phyloP scores from a whole-genome alignment of 164 flowering plant genomes.

The Magnolia officinalis region DNA sequence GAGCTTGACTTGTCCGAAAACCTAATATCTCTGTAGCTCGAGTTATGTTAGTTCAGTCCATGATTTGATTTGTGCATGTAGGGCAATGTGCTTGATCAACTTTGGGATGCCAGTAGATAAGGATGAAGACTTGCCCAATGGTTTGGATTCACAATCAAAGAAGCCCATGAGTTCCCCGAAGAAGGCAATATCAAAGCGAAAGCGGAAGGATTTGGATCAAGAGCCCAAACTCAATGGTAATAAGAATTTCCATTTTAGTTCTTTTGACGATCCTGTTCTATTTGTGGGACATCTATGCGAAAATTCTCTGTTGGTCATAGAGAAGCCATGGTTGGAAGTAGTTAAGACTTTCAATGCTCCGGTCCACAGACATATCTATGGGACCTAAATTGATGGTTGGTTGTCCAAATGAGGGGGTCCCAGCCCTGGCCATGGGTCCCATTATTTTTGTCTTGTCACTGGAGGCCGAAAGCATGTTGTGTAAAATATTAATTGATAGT shows the following conservation, averaged over 20 bases:
- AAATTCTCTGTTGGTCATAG: constrained; percentile 59
- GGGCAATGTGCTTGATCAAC: constrained; percentile 94
- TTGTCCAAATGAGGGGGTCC: constrained; percentile 9
- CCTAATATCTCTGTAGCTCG: too few relatives aligned
- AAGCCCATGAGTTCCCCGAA: constrained; percentile 26
- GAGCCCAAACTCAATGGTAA: constrained; percentile 27
- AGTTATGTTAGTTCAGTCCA: too few relatives aligned
- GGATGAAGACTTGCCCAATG: constrained; percentile 40
- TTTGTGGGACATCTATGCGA: constrained; percentile 72
- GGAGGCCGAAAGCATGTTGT: constrained; percentile 27
- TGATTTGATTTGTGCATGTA: constrained; percentile 14
- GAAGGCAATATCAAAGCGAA: constrained; percentile 46
- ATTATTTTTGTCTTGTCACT: constrained; percentile 10
- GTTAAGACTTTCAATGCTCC: constrained; percentile 73
- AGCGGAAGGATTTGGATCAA: constrained; percentile 32
- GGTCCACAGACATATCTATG: constrained; percentile 91
- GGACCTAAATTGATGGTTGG: constrained; percentile 37
- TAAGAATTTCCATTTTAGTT: constrained; percentile 59
- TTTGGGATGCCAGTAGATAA: constrained; percentile 61
- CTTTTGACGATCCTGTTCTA: constrained; percentile 71
- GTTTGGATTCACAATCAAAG: constrained; percentile 26
- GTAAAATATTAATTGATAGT: constrained; percentile 37
- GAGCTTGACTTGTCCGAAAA: too few relatives aligned
- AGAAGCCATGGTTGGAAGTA: constrained; percentile 93
- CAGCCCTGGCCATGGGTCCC: constrained; percentile 13